These are phyloP conservation scores for Diplotaxis tenuifolia DNA, from an alignment of 345 rosid genomes.

Conservation along the genomic window DNA sequence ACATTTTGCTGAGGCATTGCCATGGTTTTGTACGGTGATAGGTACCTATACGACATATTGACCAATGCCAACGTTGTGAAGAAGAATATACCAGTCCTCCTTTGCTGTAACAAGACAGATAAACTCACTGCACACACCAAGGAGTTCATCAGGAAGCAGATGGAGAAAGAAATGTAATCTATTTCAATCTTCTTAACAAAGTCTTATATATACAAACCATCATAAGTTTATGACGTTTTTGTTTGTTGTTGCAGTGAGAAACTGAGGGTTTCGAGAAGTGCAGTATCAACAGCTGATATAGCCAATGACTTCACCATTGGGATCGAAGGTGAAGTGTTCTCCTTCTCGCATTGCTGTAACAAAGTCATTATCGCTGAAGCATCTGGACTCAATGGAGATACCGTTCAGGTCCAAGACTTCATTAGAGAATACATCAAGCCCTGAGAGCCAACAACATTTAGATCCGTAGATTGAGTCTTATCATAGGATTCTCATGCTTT, in stretches of 20 bases:
- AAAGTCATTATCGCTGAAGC: conserved; percentile 70
- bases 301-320: conserved; percentile 80
- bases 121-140: conserved; percentile 94
- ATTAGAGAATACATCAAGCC: conserved; percentile 71
- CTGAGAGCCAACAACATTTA: conserved; percentile 32
- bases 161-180: conserved; percentile 93
- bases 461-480: neutral
- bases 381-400: conserved; percentile 72
- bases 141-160: conserved; percentile 84
- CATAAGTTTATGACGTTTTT: neutral
- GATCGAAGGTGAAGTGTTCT: conserved; percentile 61
- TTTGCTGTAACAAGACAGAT: conserved; percentile 94
- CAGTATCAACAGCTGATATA: conserved; percentile 78
- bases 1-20: neutral
- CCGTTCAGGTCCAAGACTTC: conserved; percentile 61
- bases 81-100: conserved; percentile 74
- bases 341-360: conserved; percentile 75
- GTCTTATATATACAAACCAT: neutral
- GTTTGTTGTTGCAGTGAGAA: conserved; percentile 12
- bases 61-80: conserved; percentile 73
- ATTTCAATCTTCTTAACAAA: neutral
- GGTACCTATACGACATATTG: conserved; percentile 85
- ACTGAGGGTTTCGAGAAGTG: conserved; percentile 54
- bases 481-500: conserved; percentile 6
- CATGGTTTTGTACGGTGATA: conserved; percentile 26